Evolutionary conservation across 1,284 basidiomycete species (phyloP).

Genomic region (Puccinia brachypodii): DNA sequence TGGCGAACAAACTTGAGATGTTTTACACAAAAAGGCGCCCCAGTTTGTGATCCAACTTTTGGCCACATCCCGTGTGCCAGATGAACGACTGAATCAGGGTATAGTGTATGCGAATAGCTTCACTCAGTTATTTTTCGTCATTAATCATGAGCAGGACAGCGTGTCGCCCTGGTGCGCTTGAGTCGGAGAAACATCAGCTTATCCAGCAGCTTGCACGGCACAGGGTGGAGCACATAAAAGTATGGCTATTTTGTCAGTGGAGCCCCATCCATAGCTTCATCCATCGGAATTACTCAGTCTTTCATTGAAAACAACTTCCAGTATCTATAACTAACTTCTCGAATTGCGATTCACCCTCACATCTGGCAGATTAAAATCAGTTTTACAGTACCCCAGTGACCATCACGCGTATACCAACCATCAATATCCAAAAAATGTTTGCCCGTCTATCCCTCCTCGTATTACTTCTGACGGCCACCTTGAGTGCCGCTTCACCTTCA

Average conservation of each 20-base stretch:
- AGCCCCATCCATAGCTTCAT: neutral
- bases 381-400: neutral
- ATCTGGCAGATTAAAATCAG: neutral
- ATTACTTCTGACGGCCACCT: conserved; percentile 13
- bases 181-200: neutral
- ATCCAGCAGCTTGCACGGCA: neutral
- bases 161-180: neutral
- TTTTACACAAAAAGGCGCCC: too few species aligned
- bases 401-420: neutral
- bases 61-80: neutral
- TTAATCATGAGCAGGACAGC: conserved; percentile 19
- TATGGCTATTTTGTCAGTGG: neutral
- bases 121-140: neutral
- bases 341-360: neutral
- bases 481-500: conserved; percentile 6
- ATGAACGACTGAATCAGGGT: neutral
- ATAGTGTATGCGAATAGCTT: neutral
- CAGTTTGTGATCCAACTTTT: neutral
- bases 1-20: too few species aligned
- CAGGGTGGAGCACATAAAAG: neutral
- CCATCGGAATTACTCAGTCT: neutral
- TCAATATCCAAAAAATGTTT: conserved; percentile 1
- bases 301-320: neutral
- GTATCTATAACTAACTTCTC: neutral
- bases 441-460: conserved; percentile 14